A percentile compares a stretch with the other conserved stretches of the same genome.
Evolutionary conservation across 306 rosid genomes (phyloP).

Genomic region (Glycine tomentella): DNA sequence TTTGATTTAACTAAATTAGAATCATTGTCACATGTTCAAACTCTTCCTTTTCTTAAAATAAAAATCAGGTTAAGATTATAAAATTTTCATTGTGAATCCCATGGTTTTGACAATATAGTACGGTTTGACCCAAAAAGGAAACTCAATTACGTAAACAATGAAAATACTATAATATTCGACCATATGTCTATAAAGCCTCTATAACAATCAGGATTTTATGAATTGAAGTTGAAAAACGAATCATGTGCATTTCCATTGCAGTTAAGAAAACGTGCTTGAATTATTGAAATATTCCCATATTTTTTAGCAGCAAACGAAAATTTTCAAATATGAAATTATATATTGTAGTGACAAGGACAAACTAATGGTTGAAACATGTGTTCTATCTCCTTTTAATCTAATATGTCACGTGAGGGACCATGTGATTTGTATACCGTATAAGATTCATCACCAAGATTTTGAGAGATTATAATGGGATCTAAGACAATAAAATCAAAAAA

Average conservation of each 20-base stretch:
- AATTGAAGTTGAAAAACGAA: neutral
- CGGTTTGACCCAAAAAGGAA: neutral
- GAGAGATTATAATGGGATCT: neutral
- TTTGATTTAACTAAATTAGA: neutral
- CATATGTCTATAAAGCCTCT: no score
- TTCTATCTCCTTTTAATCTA: neutral
- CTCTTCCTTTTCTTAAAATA: no score
- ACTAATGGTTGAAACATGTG: neutral
- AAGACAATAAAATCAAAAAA: neutral
- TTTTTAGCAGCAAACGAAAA: neutral
- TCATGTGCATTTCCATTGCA: neutral
- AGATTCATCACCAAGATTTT: neutral
- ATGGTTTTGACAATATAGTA: neutral
- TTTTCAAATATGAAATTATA: neutral
- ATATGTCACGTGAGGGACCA: conserved; percentile 22
- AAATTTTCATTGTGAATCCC: neutral
- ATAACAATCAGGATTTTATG: neutral
- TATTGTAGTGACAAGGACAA: no score
- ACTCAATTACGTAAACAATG: neutral
- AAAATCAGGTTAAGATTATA: neutral
- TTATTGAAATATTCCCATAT: neutral
- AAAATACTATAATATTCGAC: no score
- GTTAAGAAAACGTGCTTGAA: neutral
- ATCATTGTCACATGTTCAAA: neutral
- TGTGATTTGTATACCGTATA: conserved; percentile 6